These are phyloP conservation scores for Fusarium pseudonygamai DNA, from an alignment of 2,329 filamentous ascomycete species.

Conservation along the genomic window DNA sequence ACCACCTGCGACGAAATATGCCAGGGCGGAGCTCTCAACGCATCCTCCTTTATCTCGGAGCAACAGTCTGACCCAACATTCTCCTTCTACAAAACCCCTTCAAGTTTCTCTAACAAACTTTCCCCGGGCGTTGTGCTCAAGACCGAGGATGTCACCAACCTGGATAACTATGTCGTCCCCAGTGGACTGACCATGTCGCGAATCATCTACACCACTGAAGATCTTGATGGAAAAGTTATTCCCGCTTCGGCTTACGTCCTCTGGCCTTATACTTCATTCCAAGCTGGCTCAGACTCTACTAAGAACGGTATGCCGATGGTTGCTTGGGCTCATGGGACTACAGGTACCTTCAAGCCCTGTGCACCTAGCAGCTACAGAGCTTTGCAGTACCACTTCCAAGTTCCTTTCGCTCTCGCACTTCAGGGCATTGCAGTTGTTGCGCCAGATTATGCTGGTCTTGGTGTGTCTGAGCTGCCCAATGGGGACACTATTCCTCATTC, in stretches of 20 bases:
- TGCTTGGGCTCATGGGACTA: slow-evolving; percentile 4
- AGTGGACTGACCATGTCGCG: slow-evolving; percentile 24
- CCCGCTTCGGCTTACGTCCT: slow-evolving; percentile 18
- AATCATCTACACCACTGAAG: slow-evolving; percentile 23
- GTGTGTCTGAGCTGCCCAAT: slow-evolving; percentile 6
- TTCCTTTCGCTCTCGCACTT: slow-evolving; percentile 21
- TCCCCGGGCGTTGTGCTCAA: not conserved
- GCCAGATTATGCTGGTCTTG: slow-evolving; percentile 28
- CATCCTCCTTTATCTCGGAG: not conserved
- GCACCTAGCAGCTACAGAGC: slow-evolving; percentile 24
- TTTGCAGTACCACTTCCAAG: slow-evolving; percentile 31
- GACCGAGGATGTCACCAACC: slow-evolving; percentile 5
- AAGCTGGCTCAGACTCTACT: not conserved
- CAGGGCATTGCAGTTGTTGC: slow-evolving; percentile 29
- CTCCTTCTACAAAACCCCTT: not conserved
- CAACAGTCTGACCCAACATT: slow-evolving; percentile 4
- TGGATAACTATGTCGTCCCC: slow-evolving; percentile 19
- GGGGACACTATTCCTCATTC: slow-evolving; percentile 23
- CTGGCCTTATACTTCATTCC: not conserved
- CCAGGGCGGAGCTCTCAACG: not conserved
- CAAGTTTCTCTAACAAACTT: not conserved
- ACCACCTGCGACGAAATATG: slow-evolving; percentile 4
- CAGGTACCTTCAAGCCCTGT: slow-evolving; percentile 21
- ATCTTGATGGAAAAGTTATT: slow-evolving; percentile 7
- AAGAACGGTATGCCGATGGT: not conserved